Conservation (phyloP, 345 rosid species). For the Barbarea vulgaris region DNA sequence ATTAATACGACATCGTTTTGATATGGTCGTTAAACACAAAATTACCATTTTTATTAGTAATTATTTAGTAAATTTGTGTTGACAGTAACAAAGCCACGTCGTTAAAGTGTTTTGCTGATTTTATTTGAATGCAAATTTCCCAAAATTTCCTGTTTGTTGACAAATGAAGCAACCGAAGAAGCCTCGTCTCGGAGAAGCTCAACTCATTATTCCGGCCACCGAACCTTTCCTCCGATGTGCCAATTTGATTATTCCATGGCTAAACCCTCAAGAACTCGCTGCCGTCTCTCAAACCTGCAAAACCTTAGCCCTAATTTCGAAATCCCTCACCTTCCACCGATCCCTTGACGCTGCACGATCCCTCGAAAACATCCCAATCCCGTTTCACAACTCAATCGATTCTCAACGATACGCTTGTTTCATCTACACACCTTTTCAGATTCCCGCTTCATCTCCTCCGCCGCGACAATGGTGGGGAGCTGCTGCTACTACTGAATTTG, state of each 20-base stretch:
- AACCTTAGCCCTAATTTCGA: slow-evolving; percentile 46
- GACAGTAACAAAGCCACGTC: too few species aligned
- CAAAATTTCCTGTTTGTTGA: neutral
- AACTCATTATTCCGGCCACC: neutral
- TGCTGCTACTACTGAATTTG: neutral
- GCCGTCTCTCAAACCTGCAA: slow-evolving; percentile 57
- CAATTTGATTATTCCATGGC: slow-evolving; percentile 65
- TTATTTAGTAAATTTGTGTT: neutral
- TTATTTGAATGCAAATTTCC: neutral
- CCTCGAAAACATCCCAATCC: slow-evolving; percentile 55
- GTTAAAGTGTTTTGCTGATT: neutral
- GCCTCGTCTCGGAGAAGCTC: slow-evolving; percentile 19
- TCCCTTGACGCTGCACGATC: slow-evolving; percentile 70
- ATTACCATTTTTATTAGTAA: neutral
- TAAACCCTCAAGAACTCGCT: slow-evolving; percentile 65
- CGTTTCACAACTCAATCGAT: slow-evolving; percentile 55
- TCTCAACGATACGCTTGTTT: slow-evolving; percentile 57
- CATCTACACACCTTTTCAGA: slow-evolving; percentile 63
- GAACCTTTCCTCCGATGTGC: slow-evolving; percentile 45
- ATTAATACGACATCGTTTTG: neutral
- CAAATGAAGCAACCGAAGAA: slow-evolving; percentile 24
- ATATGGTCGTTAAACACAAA: neutral
- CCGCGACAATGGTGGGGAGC: slow-evolving; percentile 67
- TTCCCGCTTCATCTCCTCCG: slow-evolving; percentile 46
- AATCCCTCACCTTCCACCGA: slow-evolving; percentile 51